Percentiles rank a stretch among this genome's conserved stretches.
Evolutionary conservation across 768 basidiomycete genomes (phyloP).

Genomic region (Psilocybe subaeruginosa): DNA sequence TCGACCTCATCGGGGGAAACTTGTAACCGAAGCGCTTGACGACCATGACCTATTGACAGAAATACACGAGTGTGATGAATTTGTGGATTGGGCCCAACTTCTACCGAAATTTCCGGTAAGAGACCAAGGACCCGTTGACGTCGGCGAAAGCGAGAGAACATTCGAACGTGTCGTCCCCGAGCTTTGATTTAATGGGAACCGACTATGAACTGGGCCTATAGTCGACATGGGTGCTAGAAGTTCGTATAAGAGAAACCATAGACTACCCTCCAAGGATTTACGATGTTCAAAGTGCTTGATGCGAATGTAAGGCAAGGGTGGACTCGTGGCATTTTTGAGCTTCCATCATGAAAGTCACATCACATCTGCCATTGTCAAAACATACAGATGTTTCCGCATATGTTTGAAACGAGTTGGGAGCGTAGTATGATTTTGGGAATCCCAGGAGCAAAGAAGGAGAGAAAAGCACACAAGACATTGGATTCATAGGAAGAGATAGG

Average conservation of each 20-base stretch:
- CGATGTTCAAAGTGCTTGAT: not conserved
- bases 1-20: conserved; percentile 18
- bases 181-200: not conserved
- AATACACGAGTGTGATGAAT: conserved; percentile 10
- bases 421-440: not conserved
- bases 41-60: conserved; percentile 8
- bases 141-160: conserved; percentile 3
- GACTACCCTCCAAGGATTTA: not conserved
- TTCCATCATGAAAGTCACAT: not conserved
- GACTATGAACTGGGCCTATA: not conserved
- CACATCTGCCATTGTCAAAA: not conserved
- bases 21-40: conserved; percentile 8
- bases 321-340: not conserved
- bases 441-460: too few species aligned
- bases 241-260: not conserved
- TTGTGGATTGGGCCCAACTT: not conserved
- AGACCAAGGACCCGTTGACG: conserved; percentile 7
- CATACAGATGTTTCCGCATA: not conserved
- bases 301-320: not conserved
- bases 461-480: too few species aligned
- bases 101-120: conserved; percentile 5
- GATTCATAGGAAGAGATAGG: too few species aligned
- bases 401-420: not conserved
- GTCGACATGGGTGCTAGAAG: not conserved
- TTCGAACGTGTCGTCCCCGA: not conserved